Conservation (phyloP, 1,284 basidiomycete species). For the Ustilago loliicola region DNA sequence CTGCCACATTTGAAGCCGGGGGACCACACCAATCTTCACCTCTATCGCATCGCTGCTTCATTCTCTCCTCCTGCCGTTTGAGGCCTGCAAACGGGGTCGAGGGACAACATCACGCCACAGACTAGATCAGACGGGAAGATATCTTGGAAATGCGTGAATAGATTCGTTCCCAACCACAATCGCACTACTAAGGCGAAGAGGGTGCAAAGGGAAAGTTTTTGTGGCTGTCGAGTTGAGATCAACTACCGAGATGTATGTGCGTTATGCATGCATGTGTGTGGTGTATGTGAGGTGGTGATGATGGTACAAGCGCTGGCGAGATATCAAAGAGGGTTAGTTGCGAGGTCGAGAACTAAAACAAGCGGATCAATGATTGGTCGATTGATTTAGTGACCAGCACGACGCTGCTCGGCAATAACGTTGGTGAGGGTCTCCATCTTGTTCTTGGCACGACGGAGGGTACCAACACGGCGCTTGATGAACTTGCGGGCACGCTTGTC, state of each 20-base stretch:
- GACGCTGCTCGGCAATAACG: constrained; percentile 69
- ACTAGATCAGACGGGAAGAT: neutral
- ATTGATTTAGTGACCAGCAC: constrained; percentile 64
- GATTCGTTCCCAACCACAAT: neutral
- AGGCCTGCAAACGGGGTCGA: too few relatives aligned
- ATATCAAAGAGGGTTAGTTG: neutral
- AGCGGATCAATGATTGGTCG: neutral
- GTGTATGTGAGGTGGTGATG: neutral
- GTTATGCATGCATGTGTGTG: neutral
- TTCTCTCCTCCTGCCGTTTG: too few relatives aligned
- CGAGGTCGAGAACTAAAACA: constrained; percentile 1
- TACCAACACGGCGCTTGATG: constrained; percentile 69
- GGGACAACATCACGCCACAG: neutral
- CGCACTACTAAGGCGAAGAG: neutral
- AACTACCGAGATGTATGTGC: constrained; percentile 1
- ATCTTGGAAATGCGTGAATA: constrained; percentile 8
- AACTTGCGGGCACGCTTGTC: constrained; percentile 72
- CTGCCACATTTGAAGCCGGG: too few relatives aligned
- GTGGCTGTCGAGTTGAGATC: neutral
- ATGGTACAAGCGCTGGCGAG: constrained; percentile 17
- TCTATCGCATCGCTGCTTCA: neutral
- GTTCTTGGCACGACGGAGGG: constrained; percentile 69
- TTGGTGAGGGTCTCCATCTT: constrained; percentile 68
- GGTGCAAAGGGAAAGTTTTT: neutral
- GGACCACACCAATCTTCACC: too few relatives aligned